Evolutionary conservation across 148 eudicot genomes (phyloP), one percentile per base, ranked within the genome.

Genomic region (Camellia lanceoleosa): DNA sequence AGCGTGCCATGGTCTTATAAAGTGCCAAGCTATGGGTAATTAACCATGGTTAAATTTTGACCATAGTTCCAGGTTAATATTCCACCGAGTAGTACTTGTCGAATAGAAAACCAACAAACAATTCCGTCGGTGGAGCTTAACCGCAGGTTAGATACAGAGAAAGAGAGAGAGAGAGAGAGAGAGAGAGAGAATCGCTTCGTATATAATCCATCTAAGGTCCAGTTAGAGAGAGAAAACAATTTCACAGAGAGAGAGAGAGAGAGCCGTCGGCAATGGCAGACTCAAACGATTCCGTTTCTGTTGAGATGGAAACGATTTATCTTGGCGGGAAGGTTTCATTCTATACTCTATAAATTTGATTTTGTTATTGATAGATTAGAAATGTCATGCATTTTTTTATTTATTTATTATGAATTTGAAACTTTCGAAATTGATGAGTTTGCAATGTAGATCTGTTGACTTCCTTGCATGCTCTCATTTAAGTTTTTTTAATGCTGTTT

Each of bases 301-400:
- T 95, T 76, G 97, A 95, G 72, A 87, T 95, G 80, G 95, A 92
- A 80, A 91, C 95, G 51, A 91, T 95, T 73, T 91, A 89, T 82
- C 92, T 90, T 76, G 93, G 93, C 68, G 97, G 95, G 87, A 88
- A 92, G 97, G 98, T 94, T 75, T 43, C 18, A 7, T 51, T 23
- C 52, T 49, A 49, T 49, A 49, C 52, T 5, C 52, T 3, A 47
- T 70, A 18, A 11, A 10, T 1, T 30, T 51, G 16, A 71, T 72
- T 72, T 72, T 54, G 13, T 72, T 42, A 5, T 68, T 64, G 43
- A 64, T 64, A 7, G 42, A 23, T 64, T 23, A 30, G 16, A 64
- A 64, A 64, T 19, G 41, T 23, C 11, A 30, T 64, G 68, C 68
- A 64, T 64, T 64, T 64, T 0, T 55, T 12, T 9, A 54, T 20